Base-by-base conservation (phyloP, 768 basidiomycete species). In the Botryobasidium botryosum region DNA sequence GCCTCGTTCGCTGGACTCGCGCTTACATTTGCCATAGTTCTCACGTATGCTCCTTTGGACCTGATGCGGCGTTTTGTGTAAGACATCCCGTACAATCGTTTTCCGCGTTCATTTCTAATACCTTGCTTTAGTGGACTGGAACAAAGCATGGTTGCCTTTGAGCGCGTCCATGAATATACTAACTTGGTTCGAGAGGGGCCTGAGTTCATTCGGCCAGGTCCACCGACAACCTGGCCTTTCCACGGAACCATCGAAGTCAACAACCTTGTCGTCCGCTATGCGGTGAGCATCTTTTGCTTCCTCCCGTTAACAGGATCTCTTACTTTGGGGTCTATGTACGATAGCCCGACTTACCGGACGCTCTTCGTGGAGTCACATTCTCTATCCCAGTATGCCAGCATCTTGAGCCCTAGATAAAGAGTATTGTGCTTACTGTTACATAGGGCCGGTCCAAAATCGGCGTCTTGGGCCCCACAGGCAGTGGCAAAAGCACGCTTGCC, bases 121-220 rank as follows among this genome's bases (percentile, higher is more conserved):
- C 31, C 10, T 33, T 7, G 25, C 7, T 26, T 10, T 27, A 26
- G 27, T 15, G 75, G 81, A 17, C 64, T 92, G 17, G 87, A 94
- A 56, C 88, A 94, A 59, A 81, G 81, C 10, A 88, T 94, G 86
- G 88, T 84, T 1, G 61, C 61, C 1, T 44, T 63, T 29, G 87
- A 91, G 59, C 79, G 90, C 41, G 74, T 92, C 58, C 88, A 88
- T 57, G 90, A 92, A 62, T 91, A 81, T 57, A 80, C 86, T 3
- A 82, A 87, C 51, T 61, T 90, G 24, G 58, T 65, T 33, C 70
- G 70, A 23, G 90, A 96, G 63, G 69, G 77, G 6, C 68, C 86
- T 1, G 90, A 96, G 57, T 84, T 79, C 55, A 58, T 84, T 35
- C 85, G 92, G 47, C 86, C 85, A 3, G 65, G 86, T n/a, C 88